Evolutionary conservation across 352 stramenopile genomes (phyloP).

Genomic region (Globisporangium abappressorium): DNA sequence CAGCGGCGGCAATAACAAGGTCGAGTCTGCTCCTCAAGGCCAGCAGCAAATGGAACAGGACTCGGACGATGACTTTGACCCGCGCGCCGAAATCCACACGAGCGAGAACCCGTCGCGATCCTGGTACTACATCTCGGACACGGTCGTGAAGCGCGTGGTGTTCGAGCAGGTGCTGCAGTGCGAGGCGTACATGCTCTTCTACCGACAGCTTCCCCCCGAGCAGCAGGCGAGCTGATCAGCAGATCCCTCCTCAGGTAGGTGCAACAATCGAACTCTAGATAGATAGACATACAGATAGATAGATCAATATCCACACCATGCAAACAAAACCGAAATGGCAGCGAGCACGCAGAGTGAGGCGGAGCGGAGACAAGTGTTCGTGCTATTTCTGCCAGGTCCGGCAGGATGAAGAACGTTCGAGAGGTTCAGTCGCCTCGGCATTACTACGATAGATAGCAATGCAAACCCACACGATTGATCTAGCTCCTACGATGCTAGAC

Average conservation of each 20-base stretch:
- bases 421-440: neutral
- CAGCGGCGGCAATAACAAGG: neutral
- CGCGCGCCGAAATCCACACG: conserved; percentile 24
- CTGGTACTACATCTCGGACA: conserved; percentile 79
- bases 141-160: conserved; percentile 50
- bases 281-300: conserved; percentile 1
- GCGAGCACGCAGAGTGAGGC: neutral
- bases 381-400: conserved; percentile 1
- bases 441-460: too few species aligned
- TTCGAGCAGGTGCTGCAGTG: conserved; percentile 67
- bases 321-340: conserved; percentile 1
- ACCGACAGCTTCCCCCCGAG: conserved; percentile 30
- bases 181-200: conserved; percentile 83
- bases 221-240: neutral
- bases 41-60: conserved; percentile 7
- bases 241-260: neutral
- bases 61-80: conserved; percentile 25
- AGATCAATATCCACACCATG: neutral
- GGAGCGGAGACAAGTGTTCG: neutral
- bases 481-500: too few species aligned
- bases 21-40: neutral
- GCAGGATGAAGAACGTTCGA: neutral
- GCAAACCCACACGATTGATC: too few species aligned
- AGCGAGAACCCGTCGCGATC: conserved; percentile 21
- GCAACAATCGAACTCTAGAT: neutral